These are phyloP conservation scores for Collybia sordida DNA, from an alignment of 768 basidiomycete genomes.

Conservation along the genomic window DNA sequence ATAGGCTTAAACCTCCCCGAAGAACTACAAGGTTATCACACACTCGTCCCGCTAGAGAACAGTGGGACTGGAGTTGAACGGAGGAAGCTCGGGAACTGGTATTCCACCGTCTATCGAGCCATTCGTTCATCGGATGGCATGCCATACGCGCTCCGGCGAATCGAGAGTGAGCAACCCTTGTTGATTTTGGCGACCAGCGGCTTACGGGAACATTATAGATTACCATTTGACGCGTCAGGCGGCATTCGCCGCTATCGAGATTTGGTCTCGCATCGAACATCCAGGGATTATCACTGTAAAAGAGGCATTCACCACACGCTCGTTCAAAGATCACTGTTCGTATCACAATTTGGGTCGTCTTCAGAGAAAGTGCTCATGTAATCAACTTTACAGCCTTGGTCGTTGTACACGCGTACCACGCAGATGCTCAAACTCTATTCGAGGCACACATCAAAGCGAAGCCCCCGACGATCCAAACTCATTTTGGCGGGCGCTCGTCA, in stretches of 20 bases:
- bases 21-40: slow-evolving; percentile 89
- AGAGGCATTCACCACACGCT: slow-evolving; percentile 94
- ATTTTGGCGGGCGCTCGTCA: slow-evolving; percentile 19
- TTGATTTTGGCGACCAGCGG: too few relatives aligned
- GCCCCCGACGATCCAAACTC: slow-evolving; percentile 25
- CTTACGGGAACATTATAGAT: slow-evolving; percentile 43
- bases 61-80: slow-evolving; percentile 47
- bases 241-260: slow-evolving; percentile 81
- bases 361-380: background rate
- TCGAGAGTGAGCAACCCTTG: slow-evolving; percentile 68
- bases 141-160: slow-evolving; percentile 74
- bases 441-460: slow-evolving; percentile 74
- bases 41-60: slow-evolving; percentile 76
- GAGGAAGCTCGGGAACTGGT: slow-evolving; percentile 82
- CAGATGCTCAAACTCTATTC: slow-evolving; percentile 78
- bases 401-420: slow-evolving; percentile 87
- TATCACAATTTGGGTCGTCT: slow-evolving; percentile 11
- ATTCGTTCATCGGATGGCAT: slow-evolving; percentile 73
- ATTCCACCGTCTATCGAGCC: slow-evolving; percentile 83
- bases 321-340: slow-evolving; percentile 91
- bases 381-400: slow-evolving; percentile 65
- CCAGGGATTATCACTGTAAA: slow-evolving; percentile 80
- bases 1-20: slow-evolving; percentile 68
- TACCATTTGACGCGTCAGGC: slow-evolving; percentile 80
- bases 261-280: slow-evolving; percentile 83